Conservation (phyloP, 148 eudicot genomes). For the Simmondsia chinensis region DNA sequence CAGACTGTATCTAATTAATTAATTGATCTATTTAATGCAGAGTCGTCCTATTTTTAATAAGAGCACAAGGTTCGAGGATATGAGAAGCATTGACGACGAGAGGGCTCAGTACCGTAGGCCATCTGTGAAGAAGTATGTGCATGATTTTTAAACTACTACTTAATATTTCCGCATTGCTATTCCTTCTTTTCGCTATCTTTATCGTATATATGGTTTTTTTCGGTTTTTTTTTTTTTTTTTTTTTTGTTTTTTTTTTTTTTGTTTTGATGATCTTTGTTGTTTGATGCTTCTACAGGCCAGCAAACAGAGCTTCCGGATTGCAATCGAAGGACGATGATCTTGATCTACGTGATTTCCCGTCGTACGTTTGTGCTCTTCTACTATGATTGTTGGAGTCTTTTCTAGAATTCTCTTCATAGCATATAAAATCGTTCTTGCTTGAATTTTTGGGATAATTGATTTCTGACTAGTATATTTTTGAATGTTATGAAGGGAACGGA, state of each 20-base stretch:
- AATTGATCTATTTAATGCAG: constrained; percentile 38
- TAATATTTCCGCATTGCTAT: background rate
- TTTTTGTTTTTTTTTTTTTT: background rate
- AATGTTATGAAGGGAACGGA: constrained; percentile 43
- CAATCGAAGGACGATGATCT: constrained; percentile 73
- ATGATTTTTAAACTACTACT: background rate
- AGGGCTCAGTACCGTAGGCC: constrained; percentile 57
- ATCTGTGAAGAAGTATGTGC: constrained; percentile 44
- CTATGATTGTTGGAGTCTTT: too few species aligned
- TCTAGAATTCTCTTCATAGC: too few species aligned
- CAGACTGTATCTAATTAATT: background rate
- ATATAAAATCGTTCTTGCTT: too few species aligned
- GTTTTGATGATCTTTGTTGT: constrained; percentile 1
- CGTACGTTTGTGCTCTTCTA: constrained; percentile 29
- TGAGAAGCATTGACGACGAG: constrained; percentile 81
- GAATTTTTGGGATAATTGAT: too few species aligned
- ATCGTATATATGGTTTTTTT: background rate
- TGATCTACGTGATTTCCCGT: constrained; percentile 57
- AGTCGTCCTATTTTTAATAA: constrained; percentile 95
- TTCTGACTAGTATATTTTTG: too few species aligned
- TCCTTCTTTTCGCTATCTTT: background rate
- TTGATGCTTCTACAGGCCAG: constrained; percentile 41
- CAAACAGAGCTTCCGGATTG: constrained; percentile 55
- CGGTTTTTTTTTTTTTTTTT: background rate
- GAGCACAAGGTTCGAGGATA: constrained; percentile 97